Base-by-base conservation (phyloP, 805 yeast genomes). In the Barnettozyma vustinii region DNA sequence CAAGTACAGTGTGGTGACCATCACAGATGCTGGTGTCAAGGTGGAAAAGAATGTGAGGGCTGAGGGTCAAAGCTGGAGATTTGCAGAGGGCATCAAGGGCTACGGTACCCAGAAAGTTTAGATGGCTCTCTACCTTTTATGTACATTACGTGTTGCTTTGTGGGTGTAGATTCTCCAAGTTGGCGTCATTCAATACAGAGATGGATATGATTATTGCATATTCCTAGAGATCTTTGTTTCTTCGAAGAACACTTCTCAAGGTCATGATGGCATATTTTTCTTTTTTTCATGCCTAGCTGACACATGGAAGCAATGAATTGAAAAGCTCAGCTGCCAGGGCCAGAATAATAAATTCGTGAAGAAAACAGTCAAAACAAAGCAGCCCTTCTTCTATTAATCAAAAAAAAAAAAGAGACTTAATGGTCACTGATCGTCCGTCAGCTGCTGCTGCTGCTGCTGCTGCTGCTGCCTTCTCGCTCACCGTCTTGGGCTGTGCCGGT, bases 1-100 rank as follows among this genome's bases (percentile, higher is more conserved):
- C 65, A 85, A 83, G 62, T 94, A 85, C 68, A 76, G 92, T 0
- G 65, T 92, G 58, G 91, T 92, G 12, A 80, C 89, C 16, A 74
- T 94, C 51, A 83, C 82, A 50, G 79, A 77, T 40, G 75, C 74
- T 40, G 82, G 81, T 39, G 77, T 87, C 56, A 72, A 73, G 46
- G 73, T 87, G 56, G 87, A 86, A 57, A 83, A 82, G 67, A 73
- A 79, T 53, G 69, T 85, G 56, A 75, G 75, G 62, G 84, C 87
- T 51, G 84, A 84, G 62, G 74, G 80, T 58, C 88, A 87, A 83
- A 80, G 80, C 52, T 91, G 98, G 98, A 79, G 77, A 55, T 90
- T 91, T 71, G 99, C 98, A 16, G 77, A 80, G 64, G 83, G 83
- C 63, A 87, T 94, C 61, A 78, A 76, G 56, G 99, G 99, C 47